Evolutionary conservation across 441 rosid species (phyloP).

Genomic region (Erysimum pusillum): DNA sequence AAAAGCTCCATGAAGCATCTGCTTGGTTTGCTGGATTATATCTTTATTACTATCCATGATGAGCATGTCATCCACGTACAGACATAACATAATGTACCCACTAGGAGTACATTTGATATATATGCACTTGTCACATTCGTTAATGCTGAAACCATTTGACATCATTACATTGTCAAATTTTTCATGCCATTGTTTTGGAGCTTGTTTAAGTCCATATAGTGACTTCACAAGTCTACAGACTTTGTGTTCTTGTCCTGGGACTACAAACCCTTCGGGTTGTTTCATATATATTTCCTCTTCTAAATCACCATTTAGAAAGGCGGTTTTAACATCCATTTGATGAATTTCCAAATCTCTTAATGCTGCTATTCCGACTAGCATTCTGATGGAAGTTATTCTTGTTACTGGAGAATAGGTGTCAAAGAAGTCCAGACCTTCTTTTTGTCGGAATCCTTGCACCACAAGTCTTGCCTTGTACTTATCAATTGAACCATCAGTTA

Average conservation of each 20-base stretch:
- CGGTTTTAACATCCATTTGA: not conserved
- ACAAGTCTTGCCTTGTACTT: not conserved
- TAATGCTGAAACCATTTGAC: not conserved
- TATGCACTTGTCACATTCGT: not conserved
- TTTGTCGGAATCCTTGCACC: not conserved
- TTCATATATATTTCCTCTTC: not conserved
- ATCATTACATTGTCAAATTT: not conserved
- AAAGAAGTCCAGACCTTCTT: not conserved
- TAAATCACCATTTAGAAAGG: too few species aligned
- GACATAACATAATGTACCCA: too few species aligned
- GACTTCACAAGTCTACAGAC: not conserved
- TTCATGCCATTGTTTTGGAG: not conserved
- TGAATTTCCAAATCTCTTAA: not conserved
- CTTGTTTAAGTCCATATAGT: not conserved
- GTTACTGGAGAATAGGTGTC: not conserved
- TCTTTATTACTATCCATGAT: not conserved
- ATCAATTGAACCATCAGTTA: too few species aligned
- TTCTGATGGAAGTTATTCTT: not conserved
- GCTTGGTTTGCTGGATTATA: too few species aligned
- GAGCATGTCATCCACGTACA: not conserved
- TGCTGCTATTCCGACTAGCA: not conserved
- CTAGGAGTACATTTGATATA: too few species aligned
- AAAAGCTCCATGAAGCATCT: too few species aligned
- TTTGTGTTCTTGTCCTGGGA: not conserved
- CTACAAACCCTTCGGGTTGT: not conserved